Conservation (phyloP, 495 filamentous ascomycete species). For the Chaetomidium leptoderma region DNA sequence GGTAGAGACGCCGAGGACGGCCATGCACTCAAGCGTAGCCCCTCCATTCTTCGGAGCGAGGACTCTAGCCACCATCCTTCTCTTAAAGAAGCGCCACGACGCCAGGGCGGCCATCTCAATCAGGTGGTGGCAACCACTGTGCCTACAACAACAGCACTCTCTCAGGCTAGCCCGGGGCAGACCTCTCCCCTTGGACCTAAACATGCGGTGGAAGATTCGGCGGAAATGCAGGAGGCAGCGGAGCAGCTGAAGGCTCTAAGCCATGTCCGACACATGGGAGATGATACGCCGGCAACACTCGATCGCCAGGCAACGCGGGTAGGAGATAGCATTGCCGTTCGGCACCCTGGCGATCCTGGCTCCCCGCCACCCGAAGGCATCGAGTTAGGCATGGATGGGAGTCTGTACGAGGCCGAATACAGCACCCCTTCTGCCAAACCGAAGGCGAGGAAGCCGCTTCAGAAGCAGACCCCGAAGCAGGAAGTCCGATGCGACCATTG, state of each 20-base stretch:
- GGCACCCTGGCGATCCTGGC: constrained; percentile 39
- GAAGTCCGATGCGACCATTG: constrained; percentile 53
- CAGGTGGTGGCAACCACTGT: constrained; percentile 3
- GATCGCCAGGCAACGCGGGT: constrained; percentile 26
- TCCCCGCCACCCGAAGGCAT: constrained; percentile 39
- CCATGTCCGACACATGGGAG: constrained; percentile 49
- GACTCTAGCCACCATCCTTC: constrained; percentile 19
- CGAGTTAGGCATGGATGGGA: constrained; percentile 39
- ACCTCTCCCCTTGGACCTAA: constrained; percentile 30
- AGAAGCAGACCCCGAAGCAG: constrained; percentile 49
- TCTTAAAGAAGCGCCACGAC: constrained; percentile 33
- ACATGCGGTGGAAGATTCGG: constrained; percentile 52
- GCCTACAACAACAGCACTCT: constrained; percentile 6
- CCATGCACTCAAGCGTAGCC: constrained; percentile 32
- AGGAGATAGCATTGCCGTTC: constrained; percentile 35
- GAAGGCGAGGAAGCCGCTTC: constrained; percentile 46
- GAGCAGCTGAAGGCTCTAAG: constrained; percentile 56
- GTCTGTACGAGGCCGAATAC: constrained; percentile 36
- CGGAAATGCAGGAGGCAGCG: constrained; percentile 56
- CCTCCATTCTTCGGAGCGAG: constrained; percentile 24
- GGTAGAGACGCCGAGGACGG: constrained; percentile 49
- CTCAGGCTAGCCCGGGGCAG: constrained; percentile 18
- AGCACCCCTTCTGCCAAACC: constrained; percentile 42
- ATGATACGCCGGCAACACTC: constrained; percentile 32
- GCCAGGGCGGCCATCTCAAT: constrained; percentile 12